A percentile compares a stretch with the other conserved stretches of the same genome.
Conservation (phyloP, 1,284 basidiomycete genomes). For the Irpex sp. region DNA sequence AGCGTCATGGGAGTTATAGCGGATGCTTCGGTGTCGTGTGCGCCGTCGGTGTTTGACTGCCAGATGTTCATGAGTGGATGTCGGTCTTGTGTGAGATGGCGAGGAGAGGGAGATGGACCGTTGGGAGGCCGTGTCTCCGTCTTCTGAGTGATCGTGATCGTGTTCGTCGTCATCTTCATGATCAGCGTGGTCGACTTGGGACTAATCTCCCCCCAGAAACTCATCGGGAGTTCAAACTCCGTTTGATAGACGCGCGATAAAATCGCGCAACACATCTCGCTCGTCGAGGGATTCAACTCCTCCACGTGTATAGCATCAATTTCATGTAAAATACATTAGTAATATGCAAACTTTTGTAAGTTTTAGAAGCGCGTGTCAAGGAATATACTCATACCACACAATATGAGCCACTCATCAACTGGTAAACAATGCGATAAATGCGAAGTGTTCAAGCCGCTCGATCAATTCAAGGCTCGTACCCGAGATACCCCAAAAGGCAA, state of each 20-base stretch:
- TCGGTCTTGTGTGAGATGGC: conserved; percentile 29
- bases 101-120: conserved; percentile 73
- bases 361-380: background rate
- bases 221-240: background rate
- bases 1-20: conserved; percentile 22
- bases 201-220: background rate
- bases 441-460: background rate
- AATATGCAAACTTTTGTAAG: background rate
- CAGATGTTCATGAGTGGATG: conserved; percentile 17
- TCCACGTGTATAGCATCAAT: background rate
- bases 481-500: background rate
- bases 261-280: background rate
- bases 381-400: background rate
- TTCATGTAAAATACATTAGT: background rate
- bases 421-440: background rate
- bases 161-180: conserved; percentile 11
- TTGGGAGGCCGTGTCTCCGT: conserved; percentile 77
- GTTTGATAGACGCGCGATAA: background rate
- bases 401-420: background rate
- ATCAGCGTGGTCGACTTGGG: background rate
- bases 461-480: background rate
- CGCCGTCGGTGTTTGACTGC: background rate
- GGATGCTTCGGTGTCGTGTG: conserved; percentile 23
- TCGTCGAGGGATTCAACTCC: background rate
- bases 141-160: conserved; percentile 31